Evolutionary conservation across 129 eudicot genomes (phyloP).

Genomic region (Erigeron canadensis): DNA sequence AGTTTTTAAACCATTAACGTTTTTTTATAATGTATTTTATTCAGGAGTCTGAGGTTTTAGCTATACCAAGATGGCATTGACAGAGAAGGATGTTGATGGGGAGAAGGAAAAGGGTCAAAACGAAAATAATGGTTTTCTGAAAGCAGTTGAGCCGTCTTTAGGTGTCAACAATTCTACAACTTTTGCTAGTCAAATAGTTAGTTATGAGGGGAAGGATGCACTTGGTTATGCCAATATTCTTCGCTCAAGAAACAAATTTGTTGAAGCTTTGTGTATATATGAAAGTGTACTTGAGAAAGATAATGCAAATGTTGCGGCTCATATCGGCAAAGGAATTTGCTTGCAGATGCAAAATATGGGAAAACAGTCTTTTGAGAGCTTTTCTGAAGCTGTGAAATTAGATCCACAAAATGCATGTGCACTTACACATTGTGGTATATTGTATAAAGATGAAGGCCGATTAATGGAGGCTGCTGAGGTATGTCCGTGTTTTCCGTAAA

Average conservation of each 20-base stretch:
- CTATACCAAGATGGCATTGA: constrained; percentile 50
- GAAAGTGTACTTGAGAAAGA: constrained; percentile 74
- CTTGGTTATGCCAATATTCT: constrained; percentile 87
- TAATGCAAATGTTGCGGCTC: constrained; percentile 65
- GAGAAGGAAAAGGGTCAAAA: constrained; percentile 44
- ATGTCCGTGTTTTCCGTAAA: constrained; percentile 23
- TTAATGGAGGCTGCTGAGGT: constrained; percentile 98
- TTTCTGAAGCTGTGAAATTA: constrained; percentile 73
- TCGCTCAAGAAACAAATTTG: constrained; percentile 88
- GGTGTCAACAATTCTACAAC: constrained; percentile 36
- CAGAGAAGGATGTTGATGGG: constrained; percentile 61
- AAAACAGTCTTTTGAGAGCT: constrained; percentile 78
- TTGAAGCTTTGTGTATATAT: constrained; percentile 75
- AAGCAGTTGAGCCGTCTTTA: constrained; percentile 49
- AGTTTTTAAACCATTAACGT: background rate
- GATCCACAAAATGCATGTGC: constrained; percentile 96
- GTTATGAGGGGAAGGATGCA: constrained; percentile 65
- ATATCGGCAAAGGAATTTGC: constrained; percentile 93
- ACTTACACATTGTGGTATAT: constrained; percentile 86
- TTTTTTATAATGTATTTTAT: constrained; percentile 3
- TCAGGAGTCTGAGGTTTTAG: constrained; percentile 34
- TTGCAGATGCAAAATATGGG: constrained; percentile 86
- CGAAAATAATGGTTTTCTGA: constrained; percentile 47
- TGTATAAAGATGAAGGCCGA: constrained; percentile 94
- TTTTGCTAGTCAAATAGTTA: constrained; percentile 36